Evolutionary conservation across 2,329 filamentous ascomycete species (phyloP).

Genomic region (Hypoxylon sp.): DNA sequence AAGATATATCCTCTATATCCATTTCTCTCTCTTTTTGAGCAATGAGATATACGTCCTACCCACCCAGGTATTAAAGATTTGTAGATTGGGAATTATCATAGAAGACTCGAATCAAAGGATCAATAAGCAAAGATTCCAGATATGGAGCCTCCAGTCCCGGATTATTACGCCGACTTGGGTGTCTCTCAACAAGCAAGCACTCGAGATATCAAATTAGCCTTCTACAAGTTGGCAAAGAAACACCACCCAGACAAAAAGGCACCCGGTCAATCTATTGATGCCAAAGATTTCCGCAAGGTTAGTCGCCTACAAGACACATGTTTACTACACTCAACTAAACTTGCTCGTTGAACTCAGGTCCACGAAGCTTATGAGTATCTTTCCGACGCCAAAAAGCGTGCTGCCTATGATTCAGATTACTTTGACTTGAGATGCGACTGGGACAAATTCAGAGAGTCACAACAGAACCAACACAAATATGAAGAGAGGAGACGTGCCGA

Average conservation of each 20-base stretch:
- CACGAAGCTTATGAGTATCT: conserved; percentile 22
- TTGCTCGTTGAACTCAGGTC: neutral
- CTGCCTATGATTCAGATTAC: conserved; percentile 7
- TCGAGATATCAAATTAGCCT: conserved; percentile 25
- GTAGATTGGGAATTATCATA: neutral
- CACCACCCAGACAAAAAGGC: conserved; percentile 27
- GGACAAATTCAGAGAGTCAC: neutral
- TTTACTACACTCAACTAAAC: neutral
- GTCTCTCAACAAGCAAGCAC: conserved; percentile 11
- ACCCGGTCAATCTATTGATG: conserved; percentile 18
- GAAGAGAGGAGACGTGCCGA: conserved; percentile 10
- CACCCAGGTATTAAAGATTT: too few relatives aligned
- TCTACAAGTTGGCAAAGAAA: conserved; percentile 12
- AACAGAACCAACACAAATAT: neutral
- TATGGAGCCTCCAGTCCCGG: neutral
- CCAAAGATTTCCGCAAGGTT: conserved; percentile 25
- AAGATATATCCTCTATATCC: too few relatives aligned
- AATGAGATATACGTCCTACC: too few relatives aligned
- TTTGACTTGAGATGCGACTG: conserved; percentile 10
- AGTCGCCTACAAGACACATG: neutral
- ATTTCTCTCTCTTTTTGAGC: too few relatives aligned
- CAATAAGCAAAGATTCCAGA: conserved; percentile 4
- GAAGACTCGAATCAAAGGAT: neutral
- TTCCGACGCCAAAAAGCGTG: neutral
- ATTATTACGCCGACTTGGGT: conserved; percentile 21